A percentile compares a stretch with the other conserved stretches of the same genome.
phyloP scores from a whole-genome alignment of 441 rosid genomes.

The Francoa sonchifolia region DNA sequence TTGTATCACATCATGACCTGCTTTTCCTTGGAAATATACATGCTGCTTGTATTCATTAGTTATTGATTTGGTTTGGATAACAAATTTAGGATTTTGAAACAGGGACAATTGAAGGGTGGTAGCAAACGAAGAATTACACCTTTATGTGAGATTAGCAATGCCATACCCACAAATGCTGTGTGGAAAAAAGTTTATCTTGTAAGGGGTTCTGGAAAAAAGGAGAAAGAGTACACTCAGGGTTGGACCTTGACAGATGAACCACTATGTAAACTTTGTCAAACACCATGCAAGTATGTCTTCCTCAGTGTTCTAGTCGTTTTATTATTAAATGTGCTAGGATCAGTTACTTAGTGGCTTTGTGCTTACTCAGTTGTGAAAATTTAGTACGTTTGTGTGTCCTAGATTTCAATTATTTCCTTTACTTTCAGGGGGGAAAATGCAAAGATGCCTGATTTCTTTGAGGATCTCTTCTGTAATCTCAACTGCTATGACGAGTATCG shows the following conservation, averaged over 20 bases:
- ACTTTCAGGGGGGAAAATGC: slow-evolving; percentile 54
- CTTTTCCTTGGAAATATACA: too few species aligned
- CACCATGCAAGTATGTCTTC: slow-evolving; percentile 59
- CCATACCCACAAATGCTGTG: slow-evolving; percentile 61
- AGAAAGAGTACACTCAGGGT: slow-evolving; percentile 71
- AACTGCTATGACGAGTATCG: slow-evolving; percentile 85
- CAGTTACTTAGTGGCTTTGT: too few species aligned
- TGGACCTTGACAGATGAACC: slow-evolving; percentile 66
- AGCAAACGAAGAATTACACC: slow-evolving; percentile 80
- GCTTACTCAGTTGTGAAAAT: too few species aligned
- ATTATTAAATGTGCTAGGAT: too few species aligned
- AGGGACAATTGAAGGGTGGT: slow-evolving; percentile 88
- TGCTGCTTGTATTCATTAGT: not conserved
- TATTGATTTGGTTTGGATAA: slow-evolving; percentile 1
- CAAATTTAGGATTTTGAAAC: slow-evolving; percentile 11
- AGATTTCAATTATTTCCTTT: slow-evolving; percentile 7
- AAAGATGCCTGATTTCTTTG: slow-evolving; percentile 74
- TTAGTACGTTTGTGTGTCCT: too few species aligned
- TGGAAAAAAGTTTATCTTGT: slow-evolving; percentile 61
- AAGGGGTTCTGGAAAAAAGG: slow-evolving; percentile 41
- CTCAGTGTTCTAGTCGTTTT: slow-evolving; percentile 13
- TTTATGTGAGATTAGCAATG: slow-evolving; percentile 44
- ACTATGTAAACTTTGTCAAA: slow-evolving; percentile 92
- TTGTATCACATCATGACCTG: not conserved
- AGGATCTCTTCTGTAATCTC: slow-evolving; percentile 85